These are phyloP conservation scores for Agroathelia rolfsii DNA, from an alignment of 1,284 basidiomycete genomes.

Conservation along the genomic window DNA sequence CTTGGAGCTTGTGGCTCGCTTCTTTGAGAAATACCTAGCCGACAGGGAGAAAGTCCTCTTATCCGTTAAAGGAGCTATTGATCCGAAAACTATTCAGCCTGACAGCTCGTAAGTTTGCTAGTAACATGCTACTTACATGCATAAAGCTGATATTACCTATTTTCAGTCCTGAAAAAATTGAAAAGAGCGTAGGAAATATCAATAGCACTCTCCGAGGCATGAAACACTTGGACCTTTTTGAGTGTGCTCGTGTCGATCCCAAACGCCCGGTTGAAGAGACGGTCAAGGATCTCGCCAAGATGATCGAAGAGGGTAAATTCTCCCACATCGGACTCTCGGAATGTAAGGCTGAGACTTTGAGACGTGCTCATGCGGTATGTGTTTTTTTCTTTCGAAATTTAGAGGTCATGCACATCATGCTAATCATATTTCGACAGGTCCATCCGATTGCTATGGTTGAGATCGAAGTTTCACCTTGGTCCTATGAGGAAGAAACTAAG, in stretches of 20 bases:
- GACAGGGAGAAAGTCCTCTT: conserved; percentile 31
- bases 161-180: too few species aligned
- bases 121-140: too few species aligned
- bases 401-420: conserved; percentile 1
- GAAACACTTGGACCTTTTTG: conserved; percentile 28
- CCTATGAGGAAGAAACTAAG: conserved; percentile 35
- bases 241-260: conserved; percentile 15
- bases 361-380: conserved; percentile 29
- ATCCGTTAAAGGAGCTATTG: conserved; percentile 13
- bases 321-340: conserved; percentile 30
- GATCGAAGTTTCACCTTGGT: conserved; percentile 44
- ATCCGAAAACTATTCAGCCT: too few species aligned
- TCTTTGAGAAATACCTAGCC: conserved; percentile 30
- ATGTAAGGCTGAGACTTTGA: conserved; percentile 26
- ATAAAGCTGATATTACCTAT: too few species aligned
- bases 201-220: conserved; percentile 21
- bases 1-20: conserved; percentile 20
- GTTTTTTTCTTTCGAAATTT: neutral
- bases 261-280: conserved; percentile 12
- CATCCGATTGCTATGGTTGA: conserved; percentile 37
- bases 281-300: conserved; percentile 8
- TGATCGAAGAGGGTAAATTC: conserved; percentile 21
- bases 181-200: conserved; percentile 22
- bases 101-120: conserved; percentile 10
- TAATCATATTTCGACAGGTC: conserved; percentile 23